Evolutionary conservation across 2,329 filamentous ascomycete species (phyloP), one percentile per base, ranked within the genome.

Genomic region (Xylaria sp.): DNA sequence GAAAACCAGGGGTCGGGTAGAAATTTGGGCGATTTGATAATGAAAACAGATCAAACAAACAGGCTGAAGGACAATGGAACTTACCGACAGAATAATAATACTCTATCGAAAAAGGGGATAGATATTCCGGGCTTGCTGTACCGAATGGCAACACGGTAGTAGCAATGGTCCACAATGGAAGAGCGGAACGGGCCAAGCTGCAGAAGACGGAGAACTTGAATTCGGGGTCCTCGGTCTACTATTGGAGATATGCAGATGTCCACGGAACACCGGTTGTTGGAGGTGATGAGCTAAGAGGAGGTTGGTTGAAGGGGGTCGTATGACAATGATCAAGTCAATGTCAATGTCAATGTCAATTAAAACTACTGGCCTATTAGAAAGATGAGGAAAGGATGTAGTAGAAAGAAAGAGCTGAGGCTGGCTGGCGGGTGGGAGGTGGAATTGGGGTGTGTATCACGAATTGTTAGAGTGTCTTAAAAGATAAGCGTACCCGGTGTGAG

Each of bases 1-100:
- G 50, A 66, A 61, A 25, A 62, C 46, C 64, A 61, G 56, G 68
- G 63, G 63, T 50, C 23, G 58, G 32, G 62, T 56, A 57, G 41
- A 60, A 65, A 60, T 59, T 64, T 25, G 67, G 45, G 67, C 57
- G 57, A 60, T 63, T 56, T 65, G 50, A 60, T 20, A 67, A 64
- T 32, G 39, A 30, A 43, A 57, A 45, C 43, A 60, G 18, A 52
- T 18, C 8, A 55, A 60, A 30, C 2, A 64, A 69, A 69, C 65
- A 70, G 62, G 61, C 59, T 64, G 63, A 72, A 68, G 30, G 53
- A 62, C 13, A 25, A 66, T 45, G 46, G 41, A 32, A 72, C 70
- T 66, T 70, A 72, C 70, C 65, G 63, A 67, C 60, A 66, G 60
- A 59, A 34, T 57, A 59, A 34, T 57, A 45, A 53, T 39, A 52